phyloP scores from a whole-genome alignment of 2,329 filamentous ascomycete genomes.

The Penicillium sp. region DNA sequence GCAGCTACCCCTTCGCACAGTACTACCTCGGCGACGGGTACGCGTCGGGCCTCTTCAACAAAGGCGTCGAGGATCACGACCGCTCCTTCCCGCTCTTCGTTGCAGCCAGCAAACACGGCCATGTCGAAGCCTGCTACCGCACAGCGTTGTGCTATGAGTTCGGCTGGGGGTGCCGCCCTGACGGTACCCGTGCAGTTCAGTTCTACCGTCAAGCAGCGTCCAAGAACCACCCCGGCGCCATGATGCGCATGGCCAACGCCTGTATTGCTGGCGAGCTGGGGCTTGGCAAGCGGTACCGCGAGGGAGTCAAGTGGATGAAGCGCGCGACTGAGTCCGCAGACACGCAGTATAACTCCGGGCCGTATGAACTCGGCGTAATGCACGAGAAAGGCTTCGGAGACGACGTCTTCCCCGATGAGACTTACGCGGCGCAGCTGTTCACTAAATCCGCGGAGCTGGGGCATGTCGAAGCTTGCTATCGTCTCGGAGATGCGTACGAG shows the following conservation, averaged over 20 bases:
- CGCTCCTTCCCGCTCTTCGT: constrained; percentile 90
- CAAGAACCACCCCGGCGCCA: constrained; percentile 92
- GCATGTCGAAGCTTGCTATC: constrained; percentile 78
- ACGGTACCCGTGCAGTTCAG: constrained; percentile 87
- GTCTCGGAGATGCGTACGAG: constrained; percentile 95
- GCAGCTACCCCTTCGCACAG: constrained; percentile 92
- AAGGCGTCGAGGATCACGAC: constrained; percentile 87
- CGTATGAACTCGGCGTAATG: constrained; percentile 82
- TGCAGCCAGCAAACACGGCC: constrained; percentile 91
- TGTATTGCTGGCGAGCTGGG: constrained; percentile 89
- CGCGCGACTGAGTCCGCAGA: constrained; percentile 87
- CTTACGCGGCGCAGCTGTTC: constrained; percentile 88
- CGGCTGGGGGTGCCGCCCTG: constrained; percentile 90
- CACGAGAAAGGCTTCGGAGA: constrained; percentile 94
- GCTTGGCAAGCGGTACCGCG: constrained; percentile 74
- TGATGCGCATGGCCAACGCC: constrained; percentile 86
- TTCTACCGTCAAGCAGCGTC: constrained; percentile 87
- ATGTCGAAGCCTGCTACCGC: constrained; percentile 92
- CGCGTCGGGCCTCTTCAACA: constrained; percentile 90
- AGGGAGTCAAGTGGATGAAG: constrained; percentile 96
- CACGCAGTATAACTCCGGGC: constrained; percentile 84
- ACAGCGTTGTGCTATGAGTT: constrained; percentile 96
- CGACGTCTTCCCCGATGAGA: constrained; percentile 86
- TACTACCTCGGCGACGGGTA: constrained; percentile 96
- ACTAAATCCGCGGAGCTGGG: constrained; percentile 92